phyloP scores from a whole-genome alignment of 305 asterid genomes.

The Fraxinus paxiana region DNA sequence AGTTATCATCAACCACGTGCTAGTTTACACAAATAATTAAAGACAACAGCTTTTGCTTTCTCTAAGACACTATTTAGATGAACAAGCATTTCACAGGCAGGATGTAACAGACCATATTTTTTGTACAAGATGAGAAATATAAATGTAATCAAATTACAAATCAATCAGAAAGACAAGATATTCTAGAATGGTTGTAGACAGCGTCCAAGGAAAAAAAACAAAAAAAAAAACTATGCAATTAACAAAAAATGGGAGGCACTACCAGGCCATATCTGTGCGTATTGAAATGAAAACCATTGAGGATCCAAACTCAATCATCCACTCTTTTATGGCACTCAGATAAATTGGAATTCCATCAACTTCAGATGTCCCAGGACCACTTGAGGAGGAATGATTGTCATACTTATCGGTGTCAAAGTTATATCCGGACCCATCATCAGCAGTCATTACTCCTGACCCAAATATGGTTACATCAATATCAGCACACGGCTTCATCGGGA shows the following conservation, averaged over 20 bases:
- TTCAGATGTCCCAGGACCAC: conserved; percentile 46
- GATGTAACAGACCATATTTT: background rate
- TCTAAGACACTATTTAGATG: conserved; percentile 5
- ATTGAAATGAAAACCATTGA: conserved; percentile 73
- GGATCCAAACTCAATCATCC: conserved; percentile 90
- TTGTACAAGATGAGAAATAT: background rate
- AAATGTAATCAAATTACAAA: background rate
- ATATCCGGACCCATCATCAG: conserved; percentile 92
- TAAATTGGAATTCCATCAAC: conserved; percentile 74
- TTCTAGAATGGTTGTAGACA: background rate
- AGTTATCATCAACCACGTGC: background rate
- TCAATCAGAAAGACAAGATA: background rate
- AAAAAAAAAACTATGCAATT: background rate
- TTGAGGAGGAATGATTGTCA: conserved; percentile 44
- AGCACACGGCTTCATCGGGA: conserved; percentile 82
- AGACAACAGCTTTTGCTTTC: background rate
- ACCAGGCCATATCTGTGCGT: conserved; percentile 93
- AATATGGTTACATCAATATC: conserved; percentile 82
- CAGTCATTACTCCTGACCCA: conserved; percentile 83
- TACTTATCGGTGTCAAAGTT: conserved; percentile 48
- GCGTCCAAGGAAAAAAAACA: background rate
- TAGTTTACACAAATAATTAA: background rate
- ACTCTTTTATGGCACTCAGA: conserved; percentile 84
- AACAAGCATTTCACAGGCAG: background rate
- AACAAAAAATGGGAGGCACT: conserved; percentile 13